Evolutionary conservation across 106 monocot genomes (phyloP).

Genomic region (Acanthochlamys bracteata): DNA sequence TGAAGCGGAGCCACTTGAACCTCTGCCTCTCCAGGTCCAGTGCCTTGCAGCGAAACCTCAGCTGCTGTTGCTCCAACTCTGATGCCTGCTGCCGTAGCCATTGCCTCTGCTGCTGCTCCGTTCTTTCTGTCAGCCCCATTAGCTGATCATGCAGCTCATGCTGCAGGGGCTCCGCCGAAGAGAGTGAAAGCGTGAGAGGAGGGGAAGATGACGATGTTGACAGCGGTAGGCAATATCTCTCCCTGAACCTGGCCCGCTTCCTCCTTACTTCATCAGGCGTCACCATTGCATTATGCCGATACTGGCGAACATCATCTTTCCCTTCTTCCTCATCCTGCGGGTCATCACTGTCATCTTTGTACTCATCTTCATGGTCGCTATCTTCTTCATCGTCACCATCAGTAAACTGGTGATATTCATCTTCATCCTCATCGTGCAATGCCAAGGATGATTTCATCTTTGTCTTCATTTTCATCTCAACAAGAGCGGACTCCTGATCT

Average conservation of each 20-base stretch:
- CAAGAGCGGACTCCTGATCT: too few species aligned
- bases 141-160: conserved; percentile 47
- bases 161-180: conserved; percentile 17
- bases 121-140: conserved; percentile 13
- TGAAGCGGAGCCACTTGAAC: conserved; percentile 82
- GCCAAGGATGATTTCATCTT: too few species aligned
- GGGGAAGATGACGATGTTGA: conserved; percentile 8
- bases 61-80: conserved; percentile 60
- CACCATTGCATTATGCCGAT: background rate
- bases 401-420: too few species aligned
- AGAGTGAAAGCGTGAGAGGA: conserved; percentile 25
- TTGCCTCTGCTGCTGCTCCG: conserved; percentile 28
- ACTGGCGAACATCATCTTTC: conserved; percentile 13
- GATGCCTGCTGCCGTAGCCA: conserved; percentile 22
- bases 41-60: conserved; percentile 32
- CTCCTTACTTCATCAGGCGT: too few species aligned
- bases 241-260: background rate
- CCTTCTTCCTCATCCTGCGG: conserved; percentile 5
- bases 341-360: conserved; percentile 13
- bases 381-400: conserved; percentile 16
- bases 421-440: conserved; percentile 1
- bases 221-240: conserved; percentile 9
- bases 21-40: conserved; percentile 57
- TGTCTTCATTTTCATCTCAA: background rate
- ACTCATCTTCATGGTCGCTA: conserved; percentile 17